Base-by-base conservation (phyloP, 1,139 yeast species). In the Candida anutae region DNA sequence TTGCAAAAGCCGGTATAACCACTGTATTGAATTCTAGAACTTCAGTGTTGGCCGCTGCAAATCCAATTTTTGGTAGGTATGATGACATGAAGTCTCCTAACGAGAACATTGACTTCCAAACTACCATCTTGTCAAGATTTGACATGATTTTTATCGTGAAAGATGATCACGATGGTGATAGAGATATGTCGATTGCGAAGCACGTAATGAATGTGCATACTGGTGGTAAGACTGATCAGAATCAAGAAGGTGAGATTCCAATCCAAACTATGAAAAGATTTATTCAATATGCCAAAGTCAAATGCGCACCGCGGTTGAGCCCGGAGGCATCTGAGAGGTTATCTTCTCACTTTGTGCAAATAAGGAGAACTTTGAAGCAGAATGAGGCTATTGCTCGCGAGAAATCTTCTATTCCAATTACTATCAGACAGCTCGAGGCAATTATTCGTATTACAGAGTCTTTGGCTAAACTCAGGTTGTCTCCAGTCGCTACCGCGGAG, bases 1-100 rank as follows among this genome's bases (percentile, higher is more conserved):
- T 90, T 52, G 98, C 98, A 26, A 90, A 90, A 54, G 99, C 99
- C 6, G 99, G 99, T 54, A 90, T 90, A 43, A 90, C 97, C 4
- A 93, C 99, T 0, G 87, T 90, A 32, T 69, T 90, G 40, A 90
- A 90, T 53, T 88, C 98, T 2, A 72, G 99, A 59, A 90, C 98
- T 1, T 79, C 95, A 22, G 98, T 93, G 1, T 64, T 93, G 28
- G 98, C 98, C 0, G 98, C 98, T 15, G 98, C 98, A 5, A 93
- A 93, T 55, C 99, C 99, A 5, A 77, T 87, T 18, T 90, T 82
- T 53, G 99, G 99, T 36, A 72, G 97, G 42, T 90, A 90, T 52
- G 97, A 90, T 53, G 97, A 90, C 39, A 73, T 83, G 67, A 88
- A 87, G 56, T 78, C 94, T 25, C 96, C 98, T 1, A 98, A 98